Base-by-base conservation (phyloP, 2,329 filamentous ascomycete species). In the Elsinoe ampelina region DNA sequence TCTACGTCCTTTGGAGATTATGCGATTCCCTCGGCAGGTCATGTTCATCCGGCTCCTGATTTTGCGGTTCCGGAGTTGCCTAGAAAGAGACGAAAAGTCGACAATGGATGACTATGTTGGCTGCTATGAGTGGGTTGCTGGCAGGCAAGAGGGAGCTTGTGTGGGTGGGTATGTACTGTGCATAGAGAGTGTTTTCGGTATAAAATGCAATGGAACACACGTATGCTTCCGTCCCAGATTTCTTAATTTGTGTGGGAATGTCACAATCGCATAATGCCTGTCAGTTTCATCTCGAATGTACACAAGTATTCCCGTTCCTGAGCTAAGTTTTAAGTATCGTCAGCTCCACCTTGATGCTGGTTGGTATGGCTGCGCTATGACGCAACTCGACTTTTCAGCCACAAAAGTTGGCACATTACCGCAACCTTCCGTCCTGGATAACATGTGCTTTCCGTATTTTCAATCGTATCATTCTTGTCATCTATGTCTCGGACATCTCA, bases 1-100 rank as follows among this genome's bases (percentile, higher is more conserved):
- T 52, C 35, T 17, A 35, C 48, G 17, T 32, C 48, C 26, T 39
- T 39, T 19, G 48, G 48, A 52, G 26, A 39, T 50, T 50, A 34
- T 20, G 47, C 20, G n/a, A 38, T 17, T 17, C 15, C 17, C 17
- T 39, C 34, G 11, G 45, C n/a, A 13, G 32, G 19, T 30, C 19
- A 11, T 20, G 48, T 26, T 13, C 20, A 45, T 22, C 26, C 41
- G 41, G 48, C 35, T 22, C 15, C 32, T 36, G 32, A 52, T n/a
- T 52, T 52, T 39, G 48, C 48, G 17, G 34, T 52, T 2, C 48
- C 48, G 48, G 48, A 52, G 48, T 38, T 52, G 48, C 48, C 48
- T 11, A 52, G 48, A 19, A 52, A 52, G 48, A 52, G 48, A 34
- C 48, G 48, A 39, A 52, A 52, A 39, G 48, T 52, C 19, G 48